phyloP scores from a whole-genome alignment of 2,329 filamentous ascomycete species.

The Hypoxylon sp. region DNA sequence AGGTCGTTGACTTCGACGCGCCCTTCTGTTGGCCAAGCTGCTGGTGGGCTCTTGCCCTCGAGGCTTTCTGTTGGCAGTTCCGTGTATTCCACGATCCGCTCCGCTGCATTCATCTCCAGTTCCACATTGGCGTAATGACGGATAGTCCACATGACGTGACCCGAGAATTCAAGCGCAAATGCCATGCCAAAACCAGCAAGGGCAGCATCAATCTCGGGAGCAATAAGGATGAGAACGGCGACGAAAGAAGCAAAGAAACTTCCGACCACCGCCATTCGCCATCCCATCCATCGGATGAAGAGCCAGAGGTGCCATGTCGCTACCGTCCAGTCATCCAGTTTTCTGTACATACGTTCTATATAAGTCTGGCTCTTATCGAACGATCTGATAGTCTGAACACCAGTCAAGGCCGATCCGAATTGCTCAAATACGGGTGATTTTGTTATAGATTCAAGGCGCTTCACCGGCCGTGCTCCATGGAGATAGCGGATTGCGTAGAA shows the following conservation, averaged over 20 bases:
- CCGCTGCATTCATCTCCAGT: conserved; percentile 83
- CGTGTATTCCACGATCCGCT: conserved; percentile 82
- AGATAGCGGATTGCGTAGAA: conserved; percentile 75
- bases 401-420: conserved; percentile 79
- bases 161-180: conserved; percentile 79
- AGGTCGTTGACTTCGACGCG: conserved; percentile 80
- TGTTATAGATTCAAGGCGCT: conserved; percentile 81
- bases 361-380: conserved; percentile 79
- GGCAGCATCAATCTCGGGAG: conserved; percentile 74
- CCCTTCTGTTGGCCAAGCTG: conserved; percentile 82
- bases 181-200: conserved; percentile 82
- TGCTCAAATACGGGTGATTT: conserved; percentile 87
- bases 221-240: conserved; percentile 74
- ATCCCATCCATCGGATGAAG: conserved; percentile 83
- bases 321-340: conserved; percentile 77
- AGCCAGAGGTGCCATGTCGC: conserved; percentile 78
- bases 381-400: conserved; percentile 81
- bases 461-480: conserved; percentile 79
- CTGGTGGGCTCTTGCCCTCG: conserved; percentile 72
- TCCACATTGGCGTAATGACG: conserved; percentile 79
- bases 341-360: conserved; percentile 76
- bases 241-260: conserved; percentile 77
- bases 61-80: conserved; percentile 77
- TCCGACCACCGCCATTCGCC: conserved; percentile 79
- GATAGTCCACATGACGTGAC: conserved; percentile 65